Evolutionary conservation across 495 filamentous ascomycete genomes (phyloP), one percentile per base, ranked within the genome.

Genomic region (Pyronema omphalodes): DNA sequence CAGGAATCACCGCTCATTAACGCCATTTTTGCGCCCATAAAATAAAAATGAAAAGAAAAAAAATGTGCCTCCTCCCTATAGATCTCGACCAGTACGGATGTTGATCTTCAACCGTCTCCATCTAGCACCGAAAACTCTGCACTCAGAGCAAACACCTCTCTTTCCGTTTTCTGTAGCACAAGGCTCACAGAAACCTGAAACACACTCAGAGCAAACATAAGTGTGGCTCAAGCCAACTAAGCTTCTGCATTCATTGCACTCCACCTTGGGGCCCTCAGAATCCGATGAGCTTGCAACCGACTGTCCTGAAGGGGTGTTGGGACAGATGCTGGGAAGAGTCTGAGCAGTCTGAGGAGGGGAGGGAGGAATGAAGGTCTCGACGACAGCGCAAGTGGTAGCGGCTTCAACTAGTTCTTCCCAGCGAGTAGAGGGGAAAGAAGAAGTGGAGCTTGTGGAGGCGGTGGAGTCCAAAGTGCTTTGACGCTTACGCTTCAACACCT

Each of bases 321-420:
- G 39, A n/a, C 49, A 53, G 53, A 59, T 55, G 61, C 56, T 57
- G 53, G 60, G 56, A 45, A 54, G 45, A 29, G 54, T 57, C 39
- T 46, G 52, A 51, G 58, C 57, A 17, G 62, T 51, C 5, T 55
- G 23, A 49, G 58, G 40, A 50, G 35, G 55, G 43, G 48, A 62
- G 45, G 55, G 55, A 53, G 50, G 57, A 57, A 46, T 6, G 12
- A 12, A 12, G 39, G 51, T 55, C 44, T 64, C 61, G 33, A 63
- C 61, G 15, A 64, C 61, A 9, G 61, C 61, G 37, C 60, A 57
- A 37, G 56, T 64, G 43, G 61, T 64, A 36, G 61, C 61, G 18
- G 61, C 61, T 51, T 64, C 61, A 33, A 64, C 60, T 23, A 64
- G 60, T 36, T 64, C 61, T 37, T 64, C 60, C 61, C 61, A 64